Percentiles rank a stretch among this genome's conserved stretches.
phyloP scores from a whole-genome alignment of 768 basidiomycete species.

The Calocera cornea region DNA sequence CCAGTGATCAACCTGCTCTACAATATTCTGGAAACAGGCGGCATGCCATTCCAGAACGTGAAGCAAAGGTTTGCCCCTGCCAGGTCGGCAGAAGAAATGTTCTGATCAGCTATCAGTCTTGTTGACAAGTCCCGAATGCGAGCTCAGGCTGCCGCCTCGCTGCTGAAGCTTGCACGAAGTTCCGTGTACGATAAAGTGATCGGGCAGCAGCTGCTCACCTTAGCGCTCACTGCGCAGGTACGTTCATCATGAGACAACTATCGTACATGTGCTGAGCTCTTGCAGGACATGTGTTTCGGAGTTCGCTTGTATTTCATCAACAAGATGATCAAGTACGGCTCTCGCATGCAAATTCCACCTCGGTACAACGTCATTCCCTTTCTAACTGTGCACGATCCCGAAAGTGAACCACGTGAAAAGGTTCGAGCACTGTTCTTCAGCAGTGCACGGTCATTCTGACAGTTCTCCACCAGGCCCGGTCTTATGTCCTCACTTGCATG shows the following conservation, averaged over 20 bases:
- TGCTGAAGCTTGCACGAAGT: constrained; percentile 62
- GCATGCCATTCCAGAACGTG: constrained; percentile 46
- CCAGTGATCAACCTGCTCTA: constrained; percentile 68
- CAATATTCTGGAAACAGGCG: constrained; percentile 53
- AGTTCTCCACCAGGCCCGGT: constrained; percentile 10
- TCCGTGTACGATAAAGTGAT: constrained; percentile 45
- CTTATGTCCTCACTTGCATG: constrained; percentile 10
- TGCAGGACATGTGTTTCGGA: constrained; percentile 74
- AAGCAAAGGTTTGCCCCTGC: constrained; percentile 34
- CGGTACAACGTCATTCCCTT: constrained; percentile 77
- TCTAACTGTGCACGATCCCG: constrained; percentile 83
- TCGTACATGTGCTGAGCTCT: neutral
- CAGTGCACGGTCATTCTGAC: neutral
- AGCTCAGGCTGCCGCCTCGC: constrained; percentile 63
- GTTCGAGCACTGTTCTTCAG: constrained; percentile 30
- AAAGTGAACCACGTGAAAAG: constrained; percentile 55
- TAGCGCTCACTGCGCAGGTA: constrained; percentile 71
- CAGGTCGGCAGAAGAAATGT: neutral
- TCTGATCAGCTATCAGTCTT: constrained; percentile 27
- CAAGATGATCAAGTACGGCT: constrained; percentile 57
- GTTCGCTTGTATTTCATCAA: constrained; percentile 66
- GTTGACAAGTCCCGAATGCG: constrained; percentile 64
- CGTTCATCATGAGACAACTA: constrained; percentile 12
- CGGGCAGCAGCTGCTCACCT: constrained; percentile 43
- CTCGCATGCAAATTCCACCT: constrained; percentile 47